Evolutionary conservation across 768 basidiomycete genomes (phyloP).

Genomic region (Artomyces pyxidatus): DNA sequence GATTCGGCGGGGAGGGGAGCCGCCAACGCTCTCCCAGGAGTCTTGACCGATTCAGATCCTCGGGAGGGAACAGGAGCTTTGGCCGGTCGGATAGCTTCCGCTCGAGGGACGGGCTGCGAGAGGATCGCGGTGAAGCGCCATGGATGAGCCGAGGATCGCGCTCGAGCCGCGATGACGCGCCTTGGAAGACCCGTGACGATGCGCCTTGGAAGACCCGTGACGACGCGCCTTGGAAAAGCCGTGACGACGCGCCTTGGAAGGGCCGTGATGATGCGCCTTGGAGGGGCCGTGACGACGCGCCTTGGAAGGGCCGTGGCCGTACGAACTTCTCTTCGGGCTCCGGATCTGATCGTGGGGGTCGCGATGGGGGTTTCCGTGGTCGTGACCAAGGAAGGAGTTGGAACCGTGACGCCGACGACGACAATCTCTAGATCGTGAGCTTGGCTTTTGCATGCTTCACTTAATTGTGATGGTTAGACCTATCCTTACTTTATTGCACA

Average conservation of each 20-base stretch:
- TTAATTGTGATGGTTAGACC: background rate
- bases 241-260: background rate
- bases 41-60: no score
- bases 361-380: background rate
- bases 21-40: no score
- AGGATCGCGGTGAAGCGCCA: no score
- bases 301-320: background rate
- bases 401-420: background rate
- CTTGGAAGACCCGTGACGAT: background rate
- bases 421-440: background rate
- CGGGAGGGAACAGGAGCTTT: slow-evolving; percentile 1
- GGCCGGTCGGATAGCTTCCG: no score
- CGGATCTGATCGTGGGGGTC: background rate
- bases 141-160: background rate
- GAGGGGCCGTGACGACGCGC: background rate
- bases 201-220: background rate
- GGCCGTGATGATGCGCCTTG: background rate
- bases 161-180: background rate
- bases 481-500: background rate
- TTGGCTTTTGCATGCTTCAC: no score
- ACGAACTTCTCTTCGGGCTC: background rate
- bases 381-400: background rate
- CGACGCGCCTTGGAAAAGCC: background rate
- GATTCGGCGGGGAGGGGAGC: no score
- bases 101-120: no score